Evolutionary conservation across 352 stramenopile species (phyloP).

Genomic region (Stramenopiles sp.): DNA sequence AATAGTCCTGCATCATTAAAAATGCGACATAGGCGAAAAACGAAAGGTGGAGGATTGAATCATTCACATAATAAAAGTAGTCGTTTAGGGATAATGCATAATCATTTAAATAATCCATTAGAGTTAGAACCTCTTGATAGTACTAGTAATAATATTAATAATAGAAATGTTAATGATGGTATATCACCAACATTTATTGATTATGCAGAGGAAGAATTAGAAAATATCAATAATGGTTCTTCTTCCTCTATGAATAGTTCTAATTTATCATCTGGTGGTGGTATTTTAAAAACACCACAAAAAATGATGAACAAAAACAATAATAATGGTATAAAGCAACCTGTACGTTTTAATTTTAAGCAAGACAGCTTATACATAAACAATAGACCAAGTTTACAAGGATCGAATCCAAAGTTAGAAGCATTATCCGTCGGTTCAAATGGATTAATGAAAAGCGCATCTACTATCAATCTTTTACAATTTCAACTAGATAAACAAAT

Average conservation of each 20-base stretch:
- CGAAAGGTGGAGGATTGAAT: neutral
- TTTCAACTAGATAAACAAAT: neutral
- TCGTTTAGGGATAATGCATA: neutral
- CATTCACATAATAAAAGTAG: neutral
- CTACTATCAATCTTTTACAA: neutral
- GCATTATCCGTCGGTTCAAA: neutral
- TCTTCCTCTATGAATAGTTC: too few species aligned
- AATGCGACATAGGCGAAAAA: neutral
- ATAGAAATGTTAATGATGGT: too few species aligned
- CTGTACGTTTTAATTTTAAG: neutral
- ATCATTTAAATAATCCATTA: neutral
- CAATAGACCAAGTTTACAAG: neutral
- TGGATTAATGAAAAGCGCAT: neutral
- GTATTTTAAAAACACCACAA: too few species aligned
- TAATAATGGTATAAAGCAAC: neutral
- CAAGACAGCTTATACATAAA: neutral
- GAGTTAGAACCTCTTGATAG: too few species aligned
- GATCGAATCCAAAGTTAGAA: neutral
- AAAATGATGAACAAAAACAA: neutral
- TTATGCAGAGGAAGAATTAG: too few species aligned
- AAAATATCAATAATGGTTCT: too few species aligned
- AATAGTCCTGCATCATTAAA: neutral
- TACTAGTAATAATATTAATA: too few species aligned
- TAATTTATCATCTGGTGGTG: too few species aligned
- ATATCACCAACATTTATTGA: neutral